These are phyloP conservation scores for Tetrahymena malaccensis DNA, from an alignment of 73 alveolate species.

Conservation along the genomic window DNA sequence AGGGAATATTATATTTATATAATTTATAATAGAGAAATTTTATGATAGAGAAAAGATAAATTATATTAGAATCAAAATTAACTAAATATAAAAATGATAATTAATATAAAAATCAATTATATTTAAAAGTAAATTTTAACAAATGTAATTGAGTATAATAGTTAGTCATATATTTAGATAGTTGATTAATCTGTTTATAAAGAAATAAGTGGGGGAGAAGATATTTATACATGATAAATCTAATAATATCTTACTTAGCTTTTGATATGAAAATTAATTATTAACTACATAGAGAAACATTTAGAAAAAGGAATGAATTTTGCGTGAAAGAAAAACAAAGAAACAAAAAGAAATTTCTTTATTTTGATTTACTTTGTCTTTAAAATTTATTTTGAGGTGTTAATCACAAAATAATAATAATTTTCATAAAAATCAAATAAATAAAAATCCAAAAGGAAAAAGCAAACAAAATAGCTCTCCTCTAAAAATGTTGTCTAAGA, in stretches of 20 bases:
- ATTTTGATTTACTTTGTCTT: background rate
- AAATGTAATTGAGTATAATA: background rate
- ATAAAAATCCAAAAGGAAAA: background rate
- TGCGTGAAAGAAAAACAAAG: background rate
- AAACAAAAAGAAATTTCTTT: background rate
- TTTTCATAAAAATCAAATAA: background rate
- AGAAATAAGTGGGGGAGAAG: background rate
- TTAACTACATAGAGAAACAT: background rate
- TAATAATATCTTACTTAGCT: background rate
- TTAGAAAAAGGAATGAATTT: background rate
- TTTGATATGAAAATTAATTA: background rate
- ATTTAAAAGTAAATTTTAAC: background rate
- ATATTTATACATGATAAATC: background rate
- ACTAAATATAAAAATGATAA: background rate
- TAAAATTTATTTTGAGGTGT: background rate
- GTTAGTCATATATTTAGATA: background rate
- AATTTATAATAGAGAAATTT: background rate
- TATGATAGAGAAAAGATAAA: background rate
- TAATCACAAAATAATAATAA: background rate
- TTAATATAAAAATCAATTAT: background rate
- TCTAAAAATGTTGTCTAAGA: background rate
- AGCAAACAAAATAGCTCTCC: background rate
- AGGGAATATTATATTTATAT: background rate
- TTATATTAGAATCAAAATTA: background rate
- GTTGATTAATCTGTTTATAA: background rate